Evolutionary conservation across 164 flowering plant genomes (phyloP), one percentile per base, ranked within the genome.

Genomic region (Paratinospora sagittata): DNA sequence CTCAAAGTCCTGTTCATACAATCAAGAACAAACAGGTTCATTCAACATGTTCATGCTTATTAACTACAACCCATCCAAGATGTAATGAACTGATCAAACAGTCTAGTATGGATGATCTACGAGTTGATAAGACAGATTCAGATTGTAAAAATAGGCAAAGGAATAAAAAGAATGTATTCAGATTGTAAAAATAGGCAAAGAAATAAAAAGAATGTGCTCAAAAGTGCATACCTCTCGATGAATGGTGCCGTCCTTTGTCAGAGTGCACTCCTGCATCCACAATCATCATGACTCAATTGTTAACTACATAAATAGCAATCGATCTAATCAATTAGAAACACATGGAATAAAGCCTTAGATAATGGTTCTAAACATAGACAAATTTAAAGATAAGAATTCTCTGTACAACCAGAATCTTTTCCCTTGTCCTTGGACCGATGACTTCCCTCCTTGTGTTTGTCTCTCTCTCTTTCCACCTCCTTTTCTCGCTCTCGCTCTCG

Each of bases 221-320:
- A 14, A 57, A 24, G 30, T 17, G 63, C 82, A 67, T 81, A 89
- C 98, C 96, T 78, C 96, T 84, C 33, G 97, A 88, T 8, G 90
- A 81, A 43, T 89, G 91, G 77, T 82, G 93, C 67, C 90, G 87
- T 68, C 92, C 82, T 82, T 86, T 91, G 33, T 88, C 97, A 0
- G 82, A 75, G 76, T 85, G 86, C 36, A 91, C 96, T 74, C 86
- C 87, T 83, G 74, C 69, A 79, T 66, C 65, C 49, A 66, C 33
- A 19, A 9, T 52, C n/a, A 26, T 39, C 45, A 65, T 19, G 27
- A 27, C 66, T 37, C 49, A 61, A 27, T n/a, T 33, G 33, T 68
- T 26, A 11, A 37, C 33, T 13, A 60, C 52, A 24, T 21, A 74
- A 65, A n/a, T 63, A 23, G n/a, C 33, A 17, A 2, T n/a, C 2